Base-by-base conservation (phyloP, 305 asterid genomes). In the Fraxinus greggii region DNA sequence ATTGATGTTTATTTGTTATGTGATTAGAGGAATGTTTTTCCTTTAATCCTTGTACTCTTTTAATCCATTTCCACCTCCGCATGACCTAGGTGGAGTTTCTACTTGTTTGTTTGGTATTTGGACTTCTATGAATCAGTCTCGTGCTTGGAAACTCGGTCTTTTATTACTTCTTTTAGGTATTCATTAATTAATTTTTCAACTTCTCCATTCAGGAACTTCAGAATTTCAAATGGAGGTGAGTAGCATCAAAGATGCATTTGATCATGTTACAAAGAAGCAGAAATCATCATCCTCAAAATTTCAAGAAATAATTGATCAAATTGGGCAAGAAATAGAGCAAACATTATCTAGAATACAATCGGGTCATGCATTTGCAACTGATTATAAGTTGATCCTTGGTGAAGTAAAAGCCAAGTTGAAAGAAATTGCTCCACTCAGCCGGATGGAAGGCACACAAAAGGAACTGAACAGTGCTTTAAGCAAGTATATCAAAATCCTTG, bases 261-360 rank as follows among this genome's bases (percentile, higher is more conserved):
- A 93, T 88, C 97, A 94, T 9, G 98, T 93, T 32, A 84, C 97
- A 9, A 94, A 96, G 95, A 96, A 93, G 90, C 98, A 94, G 65
- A 93, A 93, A 86, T 81, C 93, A 77, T 88, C 97, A 24, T 93
- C 92, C 77, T 90, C 98, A 0, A 92, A 93, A 87, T 90, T 92
- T 76, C 98, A 90, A 84, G 99, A 96, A 88, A 88, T 91, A 67
- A 87, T 94, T 13, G 93, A 89, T 78, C 93, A 89, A 83, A 90
- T 96, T 35, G 87, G 87, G 75, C 91, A 83, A 78, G 98, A 93
- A 90, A 91, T 96, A 51, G 97, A 89, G 78, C 93, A 91, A 80
- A 97, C 97, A 73, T 73, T 93, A 79, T 90, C 90, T 78, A 89
- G 91, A 79, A 83, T 93, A 81, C 92, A 92, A 75, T 88, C 95